Base-by-base conservation (phyloP, 495 filamentous ascomycete species). In the Hypomontagnella monticulosa region DNA sequence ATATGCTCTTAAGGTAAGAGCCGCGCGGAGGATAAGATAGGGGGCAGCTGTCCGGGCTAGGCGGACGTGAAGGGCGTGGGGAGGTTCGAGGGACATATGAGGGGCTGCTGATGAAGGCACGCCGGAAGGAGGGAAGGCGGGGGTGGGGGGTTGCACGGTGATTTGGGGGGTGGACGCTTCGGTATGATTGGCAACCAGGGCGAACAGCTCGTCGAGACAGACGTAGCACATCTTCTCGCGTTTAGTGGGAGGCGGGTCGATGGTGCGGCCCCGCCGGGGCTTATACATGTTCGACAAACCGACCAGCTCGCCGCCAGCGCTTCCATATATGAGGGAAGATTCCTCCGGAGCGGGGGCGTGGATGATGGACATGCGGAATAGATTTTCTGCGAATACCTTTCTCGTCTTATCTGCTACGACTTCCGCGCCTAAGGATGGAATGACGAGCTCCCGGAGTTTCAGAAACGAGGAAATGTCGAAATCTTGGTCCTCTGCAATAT, bases 321-420 rank as follows among this genome's bases (percentile, higher is more conserved):
- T 51, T 20, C 74, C 71, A 53, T 76, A 76, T 18, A 81, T 78
- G 36, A 78, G 60, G 11, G 87, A 77, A 20, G 87, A 80, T 61
- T 96, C 92, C 16, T 85, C 80, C 8, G 86, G 84, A 18, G 88
- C 81, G 0, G 88, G 85, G 3, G 81, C 63, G 72, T 96, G 92
- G 60, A 96, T 89, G 67, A 97, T 85, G 18, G 93, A 97, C 15
- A 85, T 90, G 48, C 83, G 79, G 76, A 97, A 93, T n/a, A 99
- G 84, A 14, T 86, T 86, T 53, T 85, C 85, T 1, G 89, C 84
- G 70, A 95, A 97, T 7, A 83, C 76, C n/a, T 83, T 83, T 11
- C 91, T 83, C 2, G 89, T 86, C 20, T 79, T 73, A 63, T 95
- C 90, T 1, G 87, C 80, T 14, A 97, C 85, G 1, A 76, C 71